phyloP scores from a whole-genome alignment of 148 eudicot genomes.

The Limonium bicolor region DNA sequence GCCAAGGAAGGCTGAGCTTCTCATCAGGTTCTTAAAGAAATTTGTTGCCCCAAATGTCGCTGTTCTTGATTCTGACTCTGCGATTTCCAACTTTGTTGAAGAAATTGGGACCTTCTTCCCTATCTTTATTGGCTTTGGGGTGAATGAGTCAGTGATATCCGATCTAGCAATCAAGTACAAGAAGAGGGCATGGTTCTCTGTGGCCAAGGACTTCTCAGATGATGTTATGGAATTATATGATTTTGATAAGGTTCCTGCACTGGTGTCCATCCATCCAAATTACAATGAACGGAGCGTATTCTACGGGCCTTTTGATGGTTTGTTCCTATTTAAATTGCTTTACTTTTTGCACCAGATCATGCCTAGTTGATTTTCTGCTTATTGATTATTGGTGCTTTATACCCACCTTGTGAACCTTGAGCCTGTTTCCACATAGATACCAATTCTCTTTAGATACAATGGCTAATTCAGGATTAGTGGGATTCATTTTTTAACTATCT shows the following conservation, averaged over 20 bases:
- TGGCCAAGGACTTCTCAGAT: slow-evolving; percentile 81
- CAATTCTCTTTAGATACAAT: no score
- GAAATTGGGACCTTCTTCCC: slow-evolving; percentile 74
- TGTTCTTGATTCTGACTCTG: slow-evolving; percentile 54
- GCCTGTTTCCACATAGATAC: no score
- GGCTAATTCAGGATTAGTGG: no score
- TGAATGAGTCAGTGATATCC: slow-evolving; percentile 58
- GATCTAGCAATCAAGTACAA: slow-evolving; percentile 64
- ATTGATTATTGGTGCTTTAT: background rate
- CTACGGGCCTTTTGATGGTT: slow-evolving; percentile 98
- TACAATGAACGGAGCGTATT: slow-evolving; percentile 55
- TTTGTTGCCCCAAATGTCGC: slow-evolving; percentile 88
- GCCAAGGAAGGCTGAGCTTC: slow-evolving; percentile 59
- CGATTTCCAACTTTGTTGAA: slow-evolving; percentile 49
- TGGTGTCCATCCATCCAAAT: slow-evolving; percentile 60
- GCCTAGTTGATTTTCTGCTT: background rate
- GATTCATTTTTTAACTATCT: no score
- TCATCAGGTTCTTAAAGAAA: slow-evolving; percentile 64
- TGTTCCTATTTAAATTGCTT: slow-evolving; percentile 4
- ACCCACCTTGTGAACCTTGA: background rate
- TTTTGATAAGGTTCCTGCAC: slow-evolving; percentile 87
- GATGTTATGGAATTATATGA: slow-evolving; percentile 58
- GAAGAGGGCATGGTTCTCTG: slow-evolving; percentile 92
- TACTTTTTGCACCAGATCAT: background rate
- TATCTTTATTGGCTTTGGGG: slow-evolving; percentile 72